These are phyloP conservation scores for Carpinus viminea DNA, from an alignment of 306 rosid genomes.

Conservation along the genomic window DNA sequence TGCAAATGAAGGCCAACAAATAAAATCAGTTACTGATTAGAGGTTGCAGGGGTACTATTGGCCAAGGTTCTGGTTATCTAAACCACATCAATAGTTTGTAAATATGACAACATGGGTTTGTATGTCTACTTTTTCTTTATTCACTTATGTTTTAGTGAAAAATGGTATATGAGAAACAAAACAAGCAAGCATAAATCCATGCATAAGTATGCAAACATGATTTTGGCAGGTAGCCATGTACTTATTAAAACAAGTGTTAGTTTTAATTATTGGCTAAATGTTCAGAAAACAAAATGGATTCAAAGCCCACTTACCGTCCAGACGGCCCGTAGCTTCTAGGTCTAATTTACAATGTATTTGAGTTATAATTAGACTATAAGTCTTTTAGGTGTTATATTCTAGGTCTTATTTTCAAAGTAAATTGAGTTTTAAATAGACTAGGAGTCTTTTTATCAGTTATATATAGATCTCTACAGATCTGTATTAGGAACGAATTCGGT, in stretches of 20 bases:
- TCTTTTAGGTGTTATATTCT: too few relatives aligned
- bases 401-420: too few relatives aligned
- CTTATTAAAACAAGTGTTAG: neutral
- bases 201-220: neutral
- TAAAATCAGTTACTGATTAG: neutral
- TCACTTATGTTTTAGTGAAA: neutral
- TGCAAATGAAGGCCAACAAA: conserved; percentile 12
- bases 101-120: neutral
- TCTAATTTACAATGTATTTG: too few relatives aligned
- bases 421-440: too few relatives aligned
- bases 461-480: too few relatives aligned
- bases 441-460: too few relatives aligned
- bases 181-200: neutral
- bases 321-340: too few relatives aligned
- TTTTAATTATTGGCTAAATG: too few relatives aligned
- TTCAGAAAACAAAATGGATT: too few relatives aligned
- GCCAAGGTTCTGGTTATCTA: neutral
- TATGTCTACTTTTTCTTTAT: neutral
- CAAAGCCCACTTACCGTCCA: too few relatives aligned
- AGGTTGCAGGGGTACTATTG: neutral
- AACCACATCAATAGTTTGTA: neutral
- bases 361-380: too few relatives aligned
- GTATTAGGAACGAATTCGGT: too few relatives aligned
- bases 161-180: neutral
- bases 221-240: neutral